phyloP scores from a whole-genome alignment of 495 filamentous ascomycete genomes.

The Darksidea phi region DNA sequence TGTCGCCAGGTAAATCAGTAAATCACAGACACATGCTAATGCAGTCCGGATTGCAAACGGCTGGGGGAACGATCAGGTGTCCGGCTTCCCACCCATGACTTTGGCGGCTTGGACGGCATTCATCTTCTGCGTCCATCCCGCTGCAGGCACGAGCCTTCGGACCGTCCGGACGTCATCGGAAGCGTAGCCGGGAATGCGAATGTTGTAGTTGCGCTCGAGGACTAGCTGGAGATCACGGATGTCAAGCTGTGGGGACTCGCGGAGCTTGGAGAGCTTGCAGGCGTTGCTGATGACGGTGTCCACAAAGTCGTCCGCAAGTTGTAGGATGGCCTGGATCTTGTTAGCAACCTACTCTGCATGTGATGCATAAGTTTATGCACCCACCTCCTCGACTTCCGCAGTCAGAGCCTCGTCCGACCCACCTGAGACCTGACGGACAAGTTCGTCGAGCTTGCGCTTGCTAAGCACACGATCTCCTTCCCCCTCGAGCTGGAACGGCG shows the following conservation, averaged over 20 bases:
- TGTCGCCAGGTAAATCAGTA: too few species aligned
- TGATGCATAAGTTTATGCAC: slow-evolving; percentile 29
- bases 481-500: slow-evolving; percentile 78
- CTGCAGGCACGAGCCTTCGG: slow-evolving; percentile 81
- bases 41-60: too few species aligned
- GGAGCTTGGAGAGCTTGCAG: slow-evolving; percentile 88
- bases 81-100: slow-evolving; percentile 46
- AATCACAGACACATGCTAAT: too few species aligned
- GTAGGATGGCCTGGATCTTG: slow-evolving; percentile 67
- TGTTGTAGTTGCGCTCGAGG: slow-evolving; percentile 96
- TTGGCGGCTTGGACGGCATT: slow-evolving; percentile 93
- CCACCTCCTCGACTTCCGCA: slow-evolving; percentile 92
- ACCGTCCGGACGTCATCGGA: slow-evolving; percentile 93
- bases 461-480: slow-evolving; percentile 85
- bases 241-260: slow-evolving; percentile 83
- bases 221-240: slow-evolving; percentile 92
- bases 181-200: slow-evolving; percentile 91
- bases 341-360: slow-evolving; percentile 11
- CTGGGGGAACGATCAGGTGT: slow-evolving; percentile 28
- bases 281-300: slow-evolving; percentile 83
- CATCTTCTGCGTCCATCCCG: slow-evolving; percentile 92
- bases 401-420: slow-evolving; percentile 69
- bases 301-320: slow-evolving; percentile 90
- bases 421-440: slow-evolving; percentile 90
- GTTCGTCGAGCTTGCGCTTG: slow-evolving; percentile 94